phyloP scores from a whole-genome alignment of 176 grass and related monocot species.

The Thinopyrum elongatum region DNA sequence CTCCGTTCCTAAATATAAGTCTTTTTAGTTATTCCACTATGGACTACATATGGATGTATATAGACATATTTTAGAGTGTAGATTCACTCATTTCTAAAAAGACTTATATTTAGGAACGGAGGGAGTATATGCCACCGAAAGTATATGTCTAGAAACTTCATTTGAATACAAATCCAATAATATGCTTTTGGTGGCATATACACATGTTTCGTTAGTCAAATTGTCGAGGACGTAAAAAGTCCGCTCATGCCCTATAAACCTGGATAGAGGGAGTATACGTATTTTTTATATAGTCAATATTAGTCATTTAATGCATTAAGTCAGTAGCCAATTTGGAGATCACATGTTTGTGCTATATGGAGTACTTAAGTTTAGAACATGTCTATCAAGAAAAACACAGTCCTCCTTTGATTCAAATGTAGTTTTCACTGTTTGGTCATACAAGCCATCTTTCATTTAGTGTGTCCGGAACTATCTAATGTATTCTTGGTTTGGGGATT shows the following conservation, averaged over 20 bases:
- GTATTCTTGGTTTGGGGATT: neutral
- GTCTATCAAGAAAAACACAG: neutral
- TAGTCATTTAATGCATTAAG: neutral
- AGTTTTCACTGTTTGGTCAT: neutral
- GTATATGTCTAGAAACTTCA: neutral
- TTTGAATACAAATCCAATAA: neutral
- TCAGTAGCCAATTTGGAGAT: neutral
- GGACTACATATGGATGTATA: too few relatives aligned
- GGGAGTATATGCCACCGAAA: neutral
- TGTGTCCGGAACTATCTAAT: conserved; percentile 1
- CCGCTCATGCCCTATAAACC: neutral
- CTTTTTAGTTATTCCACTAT: too few relatives aligned
- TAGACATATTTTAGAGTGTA: too few relatives aligned
- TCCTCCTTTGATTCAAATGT: conserved; percentile 40
- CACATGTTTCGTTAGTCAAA: neutral
- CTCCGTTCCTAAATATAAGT: too few relatives aligned
- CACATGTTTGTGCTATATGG: neutral
- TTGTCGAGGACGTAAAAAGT: neutral
- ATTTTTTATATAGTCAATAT: neutral
- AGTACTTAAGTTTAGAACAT: neutral
- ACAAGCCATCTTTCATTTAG: neutral
- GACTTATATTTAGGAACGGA: too few relatives aligned
- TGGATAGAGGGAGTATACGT: neutral
- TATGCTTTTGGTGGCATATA: neutral
- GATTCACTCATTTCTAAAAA: too few relatives aligned